phyloP scores from a whole-genome alignment of 495 filamentous ascomycete genomes.

The Letharia lupina region DNA sequence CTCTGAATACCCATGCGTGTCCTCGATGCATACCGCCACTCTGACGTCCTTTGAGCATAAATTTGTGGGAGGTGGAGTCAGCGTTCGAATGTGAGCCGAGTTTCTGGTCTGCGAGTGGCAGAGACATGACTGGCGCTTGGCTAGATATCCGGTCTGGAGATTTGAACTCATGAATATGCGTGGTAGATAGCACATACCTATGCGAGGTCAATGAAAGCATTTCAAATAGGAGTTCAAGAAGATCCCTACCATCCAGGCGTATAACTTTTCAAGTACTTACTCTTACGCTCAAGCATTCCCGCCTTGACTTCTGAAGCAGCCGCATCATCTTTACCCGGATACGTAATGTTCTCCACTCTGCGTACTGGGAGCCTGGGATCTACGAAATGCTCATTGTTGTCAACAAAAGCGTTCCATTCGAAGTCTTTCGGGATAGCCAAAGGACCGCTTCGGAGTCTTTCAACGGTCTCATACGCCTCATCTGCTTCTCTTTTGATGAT shows the following conservation, averaged over 20 bases:
- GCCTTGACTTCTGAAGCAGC: conserved; percentile 79
- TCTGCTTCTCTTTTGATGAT: conserved; percentile 87
- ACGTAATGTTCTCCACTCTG: conserved; percentile 73
- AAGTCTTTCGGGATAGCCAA: conserved; percentile 83
- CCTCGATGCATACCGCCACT: conserved; percentile 88
- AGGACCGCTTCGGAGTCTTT: conserved; percentile 75
- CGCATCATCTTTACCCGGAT: conserved; percentile 86
- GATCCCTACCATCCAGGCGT: conserved; percentile 81
- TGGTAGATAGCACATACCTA: conserved; percentile 94
- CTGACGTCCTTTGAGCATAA: conserved; percentile 92
- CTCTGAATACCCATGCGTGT: conserved; percentile 95
- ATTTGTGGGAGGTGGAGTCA: conserved; percentile 89
- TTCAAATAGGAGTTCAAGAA: conserved; percentile 7
- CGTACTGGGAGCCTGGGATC: conserved; percentile 75
- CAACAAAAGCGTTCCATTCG: conserved; percentile 82
- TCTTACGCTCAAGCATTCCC: conserved; percentile 91
- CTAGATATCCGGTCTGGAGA: conserved; percentile 65
- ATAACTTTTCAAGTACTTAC: conserved; percentile 97
- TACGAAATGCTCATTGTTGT: conserved; percentile 76
- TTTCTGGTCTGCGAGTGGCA: conserved; percentile 90
- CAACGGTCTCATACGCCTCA: conserved; percentile 64
- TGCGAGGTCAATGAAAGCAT: conserved; percentile 20
- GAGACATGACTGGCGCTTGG: conserved; percentile 84
- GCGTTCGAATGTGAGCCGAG: conserved; percentile 84
- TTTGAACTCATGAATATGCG: conserved; percentile 97